These are phyloP conservation scores for Zea mays DNA, from an alignment of 176 grass and related monocot genomes.

Conservation along the genomic window DNA sequence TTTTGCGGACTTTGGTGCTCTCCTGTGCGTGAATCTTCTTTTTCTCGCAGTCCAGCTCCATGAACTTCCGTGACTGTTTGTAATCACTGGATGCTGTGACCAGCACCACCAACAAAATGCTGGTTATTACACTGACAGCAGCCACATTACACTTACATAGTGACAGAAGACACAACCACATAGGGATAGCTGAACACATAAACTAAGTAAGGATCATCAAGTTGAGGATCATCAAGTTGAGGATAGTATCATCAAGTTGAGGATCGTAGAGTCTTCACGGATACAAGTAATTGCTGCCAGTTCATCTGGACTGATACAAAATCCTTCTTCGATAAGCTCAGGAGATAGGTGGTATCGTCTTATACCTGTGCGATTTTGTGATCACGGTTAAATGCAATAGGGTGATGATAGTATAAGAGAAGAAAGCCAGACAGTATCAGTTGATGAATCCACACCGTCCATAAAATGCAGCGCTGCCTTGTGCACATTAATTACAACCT, in stretches of 20 bases:
- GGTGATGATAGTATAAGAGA: neutral
- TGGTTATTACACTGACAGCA: slow-evolving; percentile 77
- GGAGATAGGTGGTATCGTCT: slow-evolving; percentile 49
- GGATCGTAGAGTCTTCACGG: slow-evolving; percentile 32
- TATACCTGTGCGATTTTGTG: slow-evolving; percentile 39
- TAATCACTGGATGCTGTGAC: slow-evolving; percentile 90
- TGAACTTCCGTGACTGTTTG: slow-evolving; percentile 81
- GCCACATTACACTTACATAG: too few relatives aligned
- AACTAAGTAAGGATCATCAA: too few relatives aligned
- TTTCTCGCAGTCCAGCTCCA: slow-evolving; percentile 83
- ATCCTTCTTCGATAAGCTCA: slow-evolving; percentile 64
- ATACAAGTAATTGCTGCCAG: slow-evolving; percentile 60
- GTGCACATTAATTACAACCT: slow-evolving; percentile 70
- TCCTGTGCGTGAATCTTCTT: slow-evolving; percentile 75
- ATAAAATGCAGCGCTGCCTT: slow-evolving; percentile 78
- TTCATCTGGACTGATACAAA: slow-evolving; percentile 75
- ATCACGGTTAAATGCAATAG: slow-evolving; percentile 28
- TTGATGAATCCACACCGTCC: slow-evolving; percentile 41
- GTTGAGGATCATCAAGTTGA: too few relatives aligned
- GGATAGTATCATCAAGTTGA: too few relatives aligned
- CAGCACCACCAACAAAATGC: slow-evolving; percentile 85
- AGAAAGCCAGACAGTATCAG: slow-evolving; percentile 12
- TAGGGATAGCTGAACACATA: too few relatives aligned
- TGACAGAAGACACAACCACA: too few relatives aligned
- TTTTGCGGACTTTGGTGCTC: too few relatives aligned